Evolutionary conservation across 2,329 filamentous ascomycete genomes (phyloP).

Genomic region (Fusarium subtropicale): DNA sequence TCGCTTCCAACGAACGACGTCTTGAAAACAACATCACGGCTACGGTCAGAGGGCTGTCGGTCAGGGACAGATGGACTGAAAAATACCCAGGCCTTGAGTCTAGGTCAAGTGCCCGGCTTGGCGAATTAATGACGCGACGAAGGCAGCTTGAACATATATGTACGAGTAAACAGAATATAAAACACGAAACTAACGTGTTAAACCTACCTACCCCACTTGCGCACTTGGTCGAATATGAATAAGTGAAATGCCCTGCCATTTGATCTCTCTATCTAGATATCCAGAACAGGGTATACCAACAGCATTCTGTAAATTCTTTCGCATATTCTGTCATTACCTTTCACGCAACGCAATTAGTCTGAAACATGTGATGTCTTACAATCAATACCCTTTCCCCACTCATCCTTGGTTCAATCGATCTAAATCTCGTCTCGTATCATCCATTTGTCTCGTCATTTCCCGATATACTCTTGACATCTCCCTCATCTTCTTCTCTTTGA

Average conservation of each 20-base stretch:
- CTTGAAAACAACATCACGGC: constrained; percentile 30
- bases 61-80: constrained; percentile 33
- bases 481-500: constrained; percentile 62
- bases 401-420: constrained; percentile 49
- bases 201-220: neutral
- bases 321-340: neutral
- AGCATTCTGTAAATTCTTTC: neutral
- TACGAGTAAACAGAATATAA: constrained; percentile 42
- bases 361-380: neutral
- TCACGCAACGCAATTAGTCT: neutral
- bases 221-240: constrained; percentile 3
- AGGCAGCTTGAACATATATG: constrained; percentile 35
- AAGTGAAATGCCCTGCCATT: neutral
- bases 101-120: constrained; percentile 21
- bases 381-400: constrained; percentile 16
- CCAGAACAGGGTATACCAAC: neutral
- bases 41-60: constrained; percentile 33
- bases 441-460: constrained; percentile 62
- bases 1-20: neutral
- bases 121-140: constrained; percentile 38
- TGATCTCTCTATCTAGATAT: neutral
- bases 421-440: constrained; percentile 63
- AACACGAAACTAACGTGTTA: constrained; percentile 14
- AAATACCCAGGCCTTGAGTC: constrained; percentile 45
- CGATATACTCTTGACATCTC: constrained; percentile 65